Percentiles rank a stretch among this genome's conserved stretches.
Conservation (phyloP, 306 rosid genomes). For the Cicer arietinum region DNA sequence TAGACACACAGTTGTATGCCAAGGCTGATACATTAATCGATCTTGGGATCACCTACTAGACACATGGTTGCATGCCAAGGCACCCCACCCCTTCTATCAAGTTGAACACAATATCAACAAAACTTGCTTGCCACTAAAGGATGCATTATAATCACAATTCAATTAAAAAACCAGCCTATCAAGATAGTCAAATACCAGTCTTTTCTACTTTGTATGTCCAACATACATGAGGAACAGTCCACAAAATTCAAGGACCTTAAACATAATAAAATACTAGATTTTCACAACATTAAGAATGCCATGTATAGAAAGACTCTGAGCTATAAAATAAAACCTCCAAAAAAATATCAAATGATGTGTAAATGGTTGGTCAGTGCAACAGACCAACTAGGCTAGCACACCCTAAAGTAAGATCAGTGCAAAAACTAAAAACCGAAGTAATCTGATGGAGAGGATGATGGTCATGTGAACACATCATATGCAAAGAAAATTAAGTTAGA, state of each 20-base stretch:
- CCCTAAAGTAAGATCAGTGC: neutral
- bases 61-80: conserved; percentile 15
- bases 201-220: conserved; percentile 1
- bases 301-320: conserved; percentile 1
- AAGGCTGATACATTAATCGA: neutral
- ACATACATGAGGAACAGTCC: conserved; percentile 20
- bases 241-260: neutral
- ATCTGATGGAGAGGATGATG: conserved; percentile 5
- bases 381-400: conserved; percentile 31
- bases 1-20: neutral
- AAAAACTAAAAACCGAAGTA: conserved; percentile 34
- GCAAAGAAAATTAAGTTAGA: conserved; percentile 20
- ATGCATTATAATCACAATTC: conserved; percentile 16
- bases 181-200: conserved; percentile 13
- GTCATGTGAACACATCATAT: conserved; percentile 27
- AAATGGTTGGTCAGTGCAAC: conserved; percentile 6
- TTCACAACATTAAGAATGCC: conserved; percentile 26
- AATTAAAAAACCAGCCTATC: conserved; percentile 8
- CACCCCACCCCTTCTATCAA: neutral
- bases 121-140: conserved; percentile 33
- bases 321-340: conserved; percentile 30
- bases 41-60: neutral
- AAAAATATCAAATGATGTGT: neutral
- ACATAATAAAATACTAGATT: conserved; percentile 4
- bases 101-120: conserved; percentile 1